A percentile compares a stretch with the other conserved stretches of the same genome.
Evolutionary conservation across 2,329 filamentous ascomycete genomes (phyloP).

Genomic region (Chaetomium sp.): DNA sequence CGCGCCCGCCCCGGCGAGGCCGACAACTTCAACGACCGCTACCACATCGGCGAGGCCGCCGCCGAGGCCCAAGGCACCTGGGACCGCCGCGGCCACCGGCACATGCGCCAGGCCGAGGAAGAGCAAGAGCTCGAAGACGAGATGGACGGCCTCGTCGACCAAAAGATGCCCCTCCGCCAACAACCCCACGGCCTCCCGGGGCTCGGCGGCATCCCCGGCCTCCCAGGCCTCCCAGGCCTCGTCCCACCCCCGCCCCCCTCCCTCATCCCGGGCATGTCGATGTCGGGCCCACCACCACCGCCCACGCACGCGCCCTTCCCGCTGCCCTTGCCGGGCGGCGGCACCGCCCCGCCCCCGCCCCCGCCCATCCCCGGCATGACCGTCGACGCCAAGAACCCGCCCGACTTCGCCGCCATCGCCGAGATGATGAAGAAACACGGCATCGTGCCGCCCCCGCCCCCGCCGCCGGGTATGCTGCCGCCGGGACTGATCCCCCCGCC

Average conservation of each 20-base stretch:
- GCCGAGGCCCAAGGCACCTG: constrained; percentile 95
- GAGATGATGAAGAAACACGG: constrained; percentile 68
- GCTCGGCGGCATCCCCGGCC: constrained; percentile 3
- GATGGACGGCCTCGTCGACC: constrained; percentile 87
- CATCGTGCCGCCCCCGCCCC: constrained; percentile 60
- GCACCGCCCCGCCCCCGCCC: constrained; percentile 57
- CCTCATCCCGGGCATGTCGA: constrained; percentile 54
- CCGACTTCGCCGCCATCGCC: constrained; percentile 61
- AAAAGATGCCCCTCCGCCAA: constrained; percentile 71
- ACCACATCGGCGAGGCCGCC: constrained; percentile 91
- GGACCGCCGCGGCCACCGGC: constrained; percentile 76
- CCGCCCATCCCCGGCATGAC: constrained; percentile 53
- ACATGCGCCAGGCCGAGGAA: constrained; percentile 85
- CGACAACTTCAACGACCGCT: constrained; percentile 85
- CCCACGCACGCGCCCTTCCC: constrained; percentile 54
- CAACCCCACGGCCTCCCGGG: constrained; percentile 24
- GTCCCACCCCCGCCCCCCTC: constrained; percentile 39
- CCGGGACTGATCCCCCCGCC: constrained; percentile 51
- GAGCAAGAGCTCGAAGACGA: constrained; percentile 94
- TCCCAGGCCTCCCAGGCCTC: constrained; percentile 32
- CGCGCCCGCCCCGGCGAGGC: constrained; percentile 83
- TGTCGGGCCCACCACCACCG: constrained; percentile 47
- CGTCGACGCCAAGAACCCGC: constrained; percentile 61
- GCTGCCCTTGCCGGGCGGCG: constrained; percentile 45
- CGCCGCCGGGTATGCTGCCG: constrained; percentile 52